Conservation (phyloP, 257 asterid genomes). For the Petrea volubilis region DNA sequence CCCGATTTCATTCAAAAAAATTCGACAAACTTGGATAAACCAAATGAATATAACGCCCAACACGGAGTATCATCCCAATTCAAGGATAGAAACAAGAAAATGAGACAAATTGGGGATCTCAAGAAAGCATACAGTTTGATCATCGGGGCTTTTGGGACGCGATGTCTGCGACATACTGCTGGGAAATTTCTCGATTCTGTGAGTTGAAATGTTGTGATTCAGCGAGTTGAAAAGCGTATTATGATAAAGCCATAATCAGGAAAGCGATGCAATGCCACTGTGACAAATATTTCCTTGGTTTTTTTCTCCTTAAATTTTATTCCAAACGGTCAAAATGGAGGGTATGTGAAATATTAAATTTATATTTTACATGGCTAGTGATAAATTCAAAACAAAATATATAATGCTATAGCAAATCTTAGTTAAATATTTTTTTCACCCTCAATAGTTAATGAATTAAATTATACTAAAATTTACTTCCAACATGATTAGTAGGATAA, state of each 20-base stretch:
- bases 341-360: no score
- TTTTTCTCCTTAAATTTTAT: no score
- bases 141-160: conserved; percentile 46
- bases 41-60: conserved; percentile 15
- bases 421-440: no score
- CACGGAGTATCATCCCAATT: background rate
- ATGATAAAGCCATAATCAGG: background rate
- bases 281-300: no score
- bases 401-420: no score
- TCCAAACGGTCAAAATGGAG: no score
- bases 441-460: no score
- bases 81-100: background rate
- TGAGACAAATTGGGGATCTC: background rate
- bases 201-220: background rate
- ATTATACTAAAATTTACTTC: no score
- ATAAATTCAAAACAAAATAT: no score
- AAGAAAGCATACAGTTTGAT: conserved; percentile 37
- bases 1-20: conserved; percentile 4
- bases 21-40: conserved; percentile 1
- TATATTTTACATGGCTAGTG: no score
- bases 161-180: conserved; percentile 54
- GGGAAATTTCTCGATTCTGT: conserved; percentile 2
- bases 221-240: background rate
- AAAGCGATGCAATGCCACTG: no score
- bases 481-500: no score